Base-by-base conservation (phyloP, 2,329 filamentous ascomycete species). In the Ceratocystis smalleyi region DNA sequence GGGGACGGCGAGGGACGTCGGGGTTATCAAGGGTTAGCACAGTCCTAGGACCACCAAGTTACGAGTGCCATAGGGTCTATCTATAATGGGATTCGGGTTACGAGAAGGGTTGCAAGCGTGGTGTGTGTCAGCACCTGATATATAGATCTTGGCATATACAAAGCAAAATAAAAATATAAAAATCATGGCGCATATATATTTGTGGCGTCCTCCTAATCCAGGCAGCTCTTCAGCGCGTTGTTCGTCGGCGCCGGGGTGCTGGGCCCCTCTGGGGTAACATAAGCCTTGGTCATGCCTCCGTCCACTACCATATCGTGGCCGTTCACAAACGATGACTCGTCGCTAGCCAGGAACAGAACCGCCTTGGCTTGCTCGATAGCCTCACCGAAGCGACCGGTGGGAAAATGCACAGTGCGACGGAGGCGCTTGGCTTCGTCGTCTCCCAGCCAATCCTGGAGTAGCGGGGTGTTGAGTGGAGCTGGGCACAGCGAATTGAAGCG, bases 401-500 rank as follows among this genome's bases (percentile, higher is more conserved):
- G 87, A 77, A 91, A 89, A 71, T 91, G 87, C 15, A 90, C 78
- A 72, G 89, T 86, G 60, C 87, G 84, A 67, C 87, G 79, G 70
- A 81, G 77, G 64, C 87, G 80, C 78, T 89, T 90, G 64, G 79
- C 80, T 69, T 80, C 71, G 72, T 90, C 86, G 68, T 88, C 84
- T 61, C 87, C 87, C 1, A 91, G 78, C 84, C 85, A 90, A 72
- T 89, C 85, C 73, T 90, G 87, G 57, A 90, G 77, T 8, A 90
- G 79, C 30, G 87, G 85, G 0, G 91, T 96, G 80, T 96, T 96
- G 69, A 96, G 80, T 2, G 91, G 91, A 27, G 91, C 91, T 4
- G 91, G 91, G 76, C 91, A 96, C 61, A 96, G 79, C 57, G 84
- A 83, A 77, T 96, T 96, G 81, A 96, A 96, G 68, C 91, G 82